These are phyloP conservation scores for Chytridium lagenaria DNA, from an alignment of 371 early-diverging fungal species.

Conservation along the genomic window DNA sequence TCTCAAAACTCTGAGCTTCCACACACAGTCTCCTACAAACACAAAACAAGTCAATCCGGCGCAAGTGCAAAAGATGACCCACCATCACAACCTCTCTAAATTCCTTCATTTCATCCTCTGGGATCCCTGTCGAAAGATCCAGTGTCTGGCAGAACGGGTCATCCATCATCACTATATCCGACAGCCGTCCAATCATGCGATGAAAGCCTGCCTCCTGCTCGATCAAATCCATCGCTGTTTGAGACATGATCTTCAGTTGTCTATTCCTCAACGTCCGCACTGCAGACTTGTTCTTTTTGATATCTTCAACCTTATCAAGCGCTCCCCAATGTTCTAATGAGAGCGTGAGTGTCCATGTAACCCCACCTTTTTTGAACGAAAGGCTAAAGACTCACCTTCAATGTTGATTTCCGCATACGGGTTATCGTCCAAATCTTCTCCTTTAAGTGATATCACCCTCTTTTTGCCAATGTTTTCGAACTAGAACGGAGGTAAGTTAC, in stretches of 20 bases:
- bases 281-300: slow-evolving; percentile 26
- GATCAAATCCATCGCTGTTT: slow-evolving; percentile 41
- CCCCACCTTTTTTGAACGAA: no score
- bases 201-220: slow-evolving; percentile 34
- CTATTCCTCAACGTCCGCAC: slow-evolving; percentile 43
- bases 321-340: slow-evolving; percentile 44
- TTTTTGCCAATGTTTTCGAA: slow-evolving; percentile 40
- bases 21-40: slow-evolving; percentile 40
- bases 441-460: slow-evolving; percentile 33
- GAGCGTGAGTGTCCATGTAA: no score
- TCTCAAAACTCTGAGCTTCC: slow-evolving; percentile 42
- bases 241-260: slow-evolving; percentile 40
- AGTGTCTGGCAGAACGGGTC: slow-evolving; percentile 43
- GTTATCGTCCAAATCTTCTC: slow-evolving; percentile 21
- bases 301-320: slow-evolving; percentile 34
- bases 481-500: slow-evolving; percentile 11
- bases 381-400: slow-evolving; percentile 42
- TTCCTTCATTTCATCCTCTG: slow-evolving; percentile 29
- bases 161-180: slow-evolving; percentile 41
- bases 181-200: slow-evolving; percentile 32
- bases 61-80: no score
- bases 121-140: slow-evolving; percentile 28
- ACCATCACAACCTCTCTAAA: slow-evolving; percentile 45
- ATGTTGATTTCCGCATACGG: slow-evolving; percentile 47
- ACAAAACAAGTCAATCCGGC: no score